Evolutionary conservation across 2,329 filamentous ascomycete species (phyloP), one percentile per base, ranked within the genome.

Genomic region (Endothia cerciana): DNA sequence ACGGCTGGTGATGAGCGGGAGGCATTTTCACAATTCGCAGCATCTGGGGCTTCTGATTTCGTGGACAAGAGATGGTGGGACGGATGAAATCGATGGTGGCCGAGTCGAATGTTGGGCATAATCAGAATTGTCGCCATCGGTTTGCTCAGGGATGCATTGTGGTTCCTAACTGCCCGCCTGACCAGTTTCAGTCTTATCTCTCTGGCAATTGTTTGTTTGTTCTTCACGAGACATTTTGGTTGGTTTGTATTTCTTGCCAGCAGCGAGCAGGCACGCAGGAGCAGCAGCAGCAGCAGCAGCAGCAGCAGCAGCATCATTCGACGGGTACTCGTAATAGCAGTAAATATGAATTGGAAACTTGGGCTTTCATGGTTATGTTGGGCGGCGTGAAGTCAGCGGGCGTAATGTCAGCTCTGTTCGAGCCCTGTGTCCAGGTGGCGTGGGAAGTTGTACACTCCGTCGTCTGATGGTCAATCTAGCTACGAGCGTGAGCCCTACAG

Each of bases 51-150:
- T 15, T 40, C 7, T 33, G 22, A 8, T 30, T 61, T 61, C 28
- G 41, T 25, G n/a, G 22, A 60, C 41, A 60, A 61, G 59, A 61
- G 38, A 28, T n/a, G 33, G 45, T 49, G 43, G 41, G 33, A 17
- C 47, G 47, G 47, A 51, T 17, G 28, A 51, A 40, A 61, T 28
- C 30, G 17, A 4, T 22, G 17, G n/a, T 28, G 11, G 17, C 4
- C 22, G 13, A 25, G 47, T 51, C 15, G 13, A 30, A 11, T 22
- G 15, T 51, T 30, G 47, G 47, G 25, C 47, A 51, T 51, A 30
- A 51, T 51, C 7, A 30, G 15, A 10, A 51, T 30, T 28, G n/a
- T n/a, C 25, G 47, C 4, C 47, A 30, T 51, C 25, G 17, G n/a
- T n/a, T 51, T 17, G 3, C 47, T 51, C 13, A 28, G 11, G 25